Evolutionary conservation across 768 basidiomycete genomes (phyloP), one percentile per base, ranked within the genome.

Genomic region (Collybia sordida): DNA sequence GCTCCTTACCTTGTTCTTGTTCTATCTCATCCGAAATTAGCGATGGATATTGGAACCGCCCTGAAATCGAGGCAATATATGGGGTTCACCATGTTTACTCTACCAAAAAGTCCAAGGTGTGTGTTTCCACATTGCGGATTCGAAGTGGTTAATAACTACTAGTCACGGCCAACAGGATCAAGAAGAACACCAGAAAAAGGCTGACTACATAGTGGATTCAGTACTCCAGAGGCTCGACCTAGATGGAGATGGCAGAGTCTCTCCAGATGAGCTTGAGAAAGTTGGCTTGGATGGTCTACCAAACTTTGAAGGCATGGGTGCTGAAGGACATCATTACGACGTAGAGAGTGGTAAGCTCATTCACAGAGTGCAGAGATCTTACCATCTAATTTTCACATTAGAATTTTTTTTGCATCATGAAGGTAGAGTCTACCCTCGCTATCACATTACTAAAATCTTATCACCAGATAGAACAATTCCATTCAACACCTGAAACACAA

Each of bases 391-490:
- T 47, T 58, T 27, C 38, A 3, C 14, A 6, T 18, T 46, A 89
- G 90, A 96, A 69, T 95, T 95, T 73, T 95, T 94, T 80, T 76
- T 95, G 42, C 95, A 98, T 62, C 97, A 99, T 69, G 97, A 99
- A 83, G 95, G 93, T 87, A 17, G 35, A 18, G 35, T 22, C 34
- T 41, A 36, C 45, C 19, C 23, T 35, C 17, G 21, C 38, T 11
- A 31, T 3, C 31, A 14, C 31, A 31, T 31, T 31, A 31, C n/a
- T 11, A 31, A 31, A 31, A 31, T 11, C 5, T 31, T 11, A 12
- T 12, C 3, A 3, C 11, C 21, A 1, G 28, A 12, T 59, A 92
- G 91, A 98, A 71, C 71, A 91, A 69, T 97, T 79, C 76, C 97
- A 99, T 70, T 88, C 85, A 23, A 98, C 96, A 28, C 95, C 94